Conservation (phyloP, 306 rosid genomes). For the Acacia acuminata region DNA sequence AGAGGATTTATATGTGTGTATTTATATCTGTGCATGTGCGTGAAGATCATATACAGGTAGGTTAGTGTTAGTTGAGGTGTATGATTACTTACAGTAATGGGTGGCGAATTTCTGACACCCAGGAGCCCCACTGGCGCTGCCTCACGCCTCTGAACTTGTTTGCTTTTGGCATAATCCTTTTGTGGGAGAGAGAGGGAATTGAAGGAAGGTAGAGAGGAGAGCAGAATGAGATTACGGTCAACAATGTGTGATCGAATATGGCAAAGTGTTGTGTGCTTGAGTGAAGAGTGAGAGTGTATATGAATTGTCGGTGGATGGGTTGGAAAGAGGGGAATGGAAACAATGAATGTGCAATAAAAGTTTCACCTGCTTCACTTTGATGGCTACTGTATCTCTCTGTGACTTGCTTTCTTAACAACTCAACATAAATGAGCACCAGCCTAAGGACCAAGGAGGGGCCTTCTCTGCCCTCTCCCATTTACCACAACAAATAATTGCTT, state of each 20-base stretch:
- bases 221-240: not conserved
- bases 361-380: conserved; percentile 74
- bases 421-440: conserved; percentile 42
- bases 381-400: conserved; percentile 16
- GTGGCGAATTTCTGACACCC: conserved; percentile 99
- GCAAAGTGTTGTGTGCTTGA: not conserved
- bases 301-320: conserved; percentile 62
- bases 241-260: not conserved
- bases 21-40: too few relatives aligned
- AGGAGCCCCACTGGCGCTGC: conserved; percentile 99
- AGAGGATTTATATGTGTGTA: not conserved
- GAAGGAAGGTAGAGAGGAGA: conserved; percentile 18
- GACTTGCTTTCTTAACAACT: conserved; percentile 54
- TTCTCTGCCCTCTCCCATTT: not conserved
- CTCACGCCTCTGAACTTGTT: conserved; percentile 98
- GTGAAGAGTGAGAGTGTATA: not conserved
- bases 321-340: conserved; percentile 36
- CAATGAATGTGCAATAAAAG: conserved; percentile 57
- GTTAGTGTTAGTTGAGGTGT: conserved; percentile 20
- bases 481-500: not conserved
- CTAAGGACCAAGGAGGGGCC: not conserved
- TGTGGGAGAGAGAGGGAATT: conserved; percentile 2
- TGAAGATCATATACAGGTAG: not conserved
- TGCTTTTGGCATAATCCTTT: conserved; percentile 67
- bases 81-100: conserved; percentile 66